Evolutionary conservation across 2,329 filamentous ascomycete species (phyloP).

Genomic region (Botrytis deweyae): DNA sequence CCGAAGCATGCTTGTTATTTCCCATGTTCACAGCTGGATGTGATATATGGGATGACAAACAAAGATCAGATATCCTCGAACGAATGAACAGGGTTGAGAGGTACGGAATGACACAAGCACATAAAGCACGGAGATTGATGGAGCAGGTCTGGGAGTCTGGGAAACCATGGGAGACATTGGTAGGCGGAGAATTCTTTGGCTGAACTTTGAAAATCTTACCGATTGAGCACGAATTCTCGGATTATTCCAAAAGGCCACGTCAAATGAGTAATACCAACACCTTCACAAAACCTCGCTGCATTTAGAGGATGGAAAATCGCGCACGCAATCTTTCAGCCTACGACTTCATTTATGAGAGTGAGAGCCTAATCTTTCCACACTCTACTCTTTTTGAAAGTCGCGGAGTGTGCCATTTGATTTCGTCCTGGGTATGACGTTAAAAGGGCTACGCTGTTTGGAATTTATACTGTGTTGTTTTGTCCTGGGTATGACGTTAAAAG

Average conservation of each 20-base stretch:
- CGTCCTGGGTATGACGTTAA: constrained; percentile 41
- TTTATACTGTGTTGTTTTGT: no score
- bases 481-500: constrained; percentile 43
- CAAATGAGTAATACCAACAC: no score
- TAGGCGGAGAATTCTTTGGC: constrained; percentile 39
- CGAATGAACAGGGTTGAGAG: constrained; percentile 67
- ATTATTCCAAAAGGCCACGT: neutral
- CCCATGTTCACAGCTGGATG: constrained; percentile 83
- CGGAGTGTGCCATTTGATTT: constrained; percentile 14
- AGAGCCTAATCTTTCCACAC: no score
- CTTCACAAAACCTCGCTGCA: neutral
- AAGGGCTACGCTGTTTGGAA: no score
- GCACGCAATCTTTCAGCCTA: neutral
- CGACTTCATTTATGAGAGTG: neutral
- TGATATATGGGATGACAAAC: constrained; percentile 58
- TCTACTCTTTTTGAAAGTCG: no score
- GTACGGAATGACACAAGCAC: constrained; percentile 73
- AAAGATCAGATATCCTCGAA: constrained; percentile 61
- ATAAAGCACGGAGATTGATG: constrained; percentile 63
- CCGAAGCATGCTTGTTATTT: constrained; percentile 74
- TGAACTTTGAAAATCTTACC: constrained; percentile 20
- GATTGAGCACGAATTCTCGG: neutral
- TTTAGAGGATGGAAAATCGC: no score
- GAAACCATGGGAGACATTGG: constrained; percentile 66
- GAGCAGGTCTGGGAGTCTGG: constrained; percentile 68